These are phyloP conservation scores for Gloeopeniophorella convolvens DNA, from an alignment of 768 basidiomycete species.

Conservation along the genomic window DNA sequence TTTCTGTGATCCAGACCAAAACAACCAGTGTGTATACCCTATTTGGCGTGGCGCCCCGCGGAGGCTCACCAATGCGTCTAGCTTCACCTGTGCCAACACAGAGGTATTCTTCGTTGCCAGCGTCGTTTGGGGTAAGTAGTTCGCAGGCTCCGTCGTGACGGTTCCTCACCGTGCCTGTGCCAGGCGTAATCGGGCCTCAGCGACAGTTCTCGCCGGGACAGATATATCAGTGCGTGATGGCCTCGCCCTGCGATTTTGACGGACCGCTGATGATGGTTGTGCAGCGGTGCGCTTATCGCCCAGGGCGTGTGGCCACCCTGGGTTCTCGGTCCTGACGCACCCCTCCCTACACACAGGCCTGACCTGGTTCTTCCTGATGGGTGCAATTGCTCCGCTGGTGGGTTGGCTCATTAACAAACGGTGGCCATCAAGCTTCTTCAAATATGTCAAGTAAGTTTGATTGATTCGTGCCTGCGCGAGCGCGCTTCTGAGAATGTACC, in stretches of 20 bases:
- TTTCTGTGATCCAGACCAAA: constrained; percentile 50
- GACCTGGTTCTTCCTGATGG: constrained; percentile 67
- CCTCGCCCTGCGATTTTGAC: neutral
- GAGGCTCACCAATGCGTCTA: neutral
- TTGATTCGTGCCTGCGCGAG: constrained; percentile 11
- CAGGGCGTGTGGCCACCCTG: constrained; percentile 24
- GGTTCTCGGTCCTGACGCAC: constrained; percentile 25
- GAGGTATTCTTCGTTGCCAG: constrained; percentile 21
- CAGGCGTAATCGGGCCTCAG: constrained; percentile 60
- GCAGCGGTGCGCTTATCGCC: neutral
- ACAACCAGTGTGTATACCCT: constrained; percentile 27
- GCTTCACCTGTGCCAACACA: constrained; percentile 18
- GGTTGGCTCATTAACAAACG: constrained; percentile 55
- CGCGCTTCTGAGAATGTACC: constrained; percentile 42
- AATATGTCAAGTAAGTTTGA: constrained; percentile 61
- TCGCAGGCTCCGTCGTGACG: neutral
- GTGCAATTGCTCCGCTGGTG: constrained; percentile 56
- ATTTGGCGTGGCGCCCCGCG: neutral
- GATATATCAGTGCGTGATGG: constrained; percentile 48
- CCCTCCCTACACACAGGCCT: constrained; percentile 34
- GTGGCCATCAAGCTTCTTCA: constrained; percentile 54
- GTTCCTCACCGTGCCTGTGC: neutral
- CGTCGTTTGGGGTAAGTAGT: constrained; percentile 20
- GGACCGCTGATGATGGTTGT: constrained; percentile 18
- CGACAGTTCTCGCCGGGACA: constrained; percentile 48